phyloP scores from a whole-genome alignment of 1,139 yeast genomes.

The Yamadazyma songkhlaensis region DNA sequence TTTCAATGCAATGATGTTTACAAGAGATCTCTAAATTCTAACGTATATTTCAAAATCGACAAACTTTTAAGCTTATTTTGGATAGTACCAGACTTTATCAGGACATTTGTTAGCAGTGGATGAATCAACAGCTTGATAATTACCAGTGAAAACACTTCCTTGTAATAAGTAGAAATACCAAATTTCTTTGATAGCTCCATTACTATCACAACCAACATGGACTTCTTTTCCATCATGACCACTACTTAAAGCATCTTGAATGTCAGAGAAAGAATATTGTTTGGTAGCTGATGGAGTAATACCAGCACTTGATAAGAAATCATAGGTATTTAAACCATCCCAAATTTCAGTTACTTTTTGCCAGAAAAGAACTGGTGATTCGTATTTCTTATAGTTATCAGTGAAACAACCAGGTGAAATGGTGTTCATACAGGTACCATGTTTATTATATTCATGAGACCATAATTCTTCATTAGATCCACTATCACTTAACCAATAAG shows the following conservation, averaged over 20 bases:
- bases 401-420: constrained; percentile 35
- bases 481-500: constrained; percentile 35
- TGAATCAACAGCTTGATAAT: constrained; percentile 29
- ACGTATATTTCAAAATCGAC: not conserved
- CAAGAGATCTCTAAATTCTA: too few species aligned
- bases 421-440: constrained; percentile 44
- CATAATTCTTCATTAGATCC: constrained; percentile 35
- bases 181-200: constrained; percentile 33
- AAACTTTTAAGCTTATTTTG: not conserved
- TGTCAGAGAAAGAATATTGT: constrained; percentile 27
- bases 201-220: constrained; percentile 32
- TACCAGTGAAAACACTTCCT: constrained; percentile 36
- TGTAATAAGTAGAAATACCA: constrained; percentile 38
- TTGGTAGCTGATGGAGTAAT: constrained; percentile 30
- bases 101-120: not conserved
- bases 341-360: constrained; percentile 34
- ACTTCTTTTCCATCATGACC: constrained; percentile 26
- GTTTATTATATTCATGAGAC: constrained; percentile 44
- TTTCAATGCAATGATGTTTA: not conserved
- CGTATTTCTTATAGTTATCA: constrained; percentile 24
- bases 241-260: constrained; percentile 28
- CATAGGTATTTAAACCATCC: constrained; percentile 32
- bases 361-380: constrained; percentile 33
- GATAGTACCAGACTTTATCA: not conserved
- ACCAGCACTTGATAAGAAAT: constrained; percentile 31